Evolutionary conservation across 192 early-diverging fungal species (phyloP).

Genomic region (Entophlyctis luteolus): DNA sequence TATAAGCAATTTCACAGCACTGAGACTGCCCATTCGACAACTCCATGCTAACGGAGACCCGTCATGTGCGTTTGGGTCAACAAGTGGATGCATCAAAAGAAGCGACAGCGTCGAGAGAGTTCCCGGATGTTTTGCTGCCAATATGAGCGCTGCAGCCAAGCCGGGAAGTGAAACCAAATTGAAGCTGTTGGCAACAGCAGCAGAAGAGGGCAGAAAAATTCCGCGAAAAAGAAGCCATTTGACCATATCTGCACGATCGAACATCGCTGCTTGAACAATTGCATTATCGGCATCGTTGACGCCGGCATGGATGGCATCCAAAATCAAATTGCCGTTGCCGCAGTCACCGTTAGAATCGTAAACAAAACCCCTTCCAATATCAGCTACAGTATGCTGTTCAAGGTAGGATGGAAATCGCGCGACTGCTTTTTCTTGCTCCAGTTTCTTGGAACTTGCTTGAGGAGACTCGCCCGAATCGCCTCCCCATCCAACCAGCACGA

Average conservation of each 20-base stretch:
- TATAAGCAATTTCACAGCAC: slow-evolving; percentile 7
- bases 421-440: no score
- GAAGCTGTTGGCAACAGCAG: not conserved
- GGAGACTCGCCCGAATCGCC: no score
- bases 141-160: slow-evolving; percentile 10
- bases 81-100: slow-evolving; percentile 4
- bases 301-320: no score
- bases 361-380: not conserved
- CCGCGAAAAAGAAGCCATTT: slow-evolving; percentile 5
- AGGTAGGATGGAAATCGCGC: no score
- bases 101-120: not conserved
- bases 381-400: not conserved
- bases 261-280: slow-evolving; percentile 12
- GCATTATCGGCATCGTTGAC: slow-evolving; percentile 2
- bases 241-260: slow-evolving; percentile 15
- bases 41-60: slow-evolving; percentile 13
- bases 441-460: no score
- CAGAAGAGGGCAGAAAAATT: not conserved
- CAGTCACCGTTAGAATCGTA: no score
- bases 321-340: no score
- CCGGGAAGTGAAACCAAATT: slow-evolving; percentile 6
- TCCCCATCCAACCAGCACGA: slow-evolving; percentile 9
- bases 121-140: slow-evolving; percentile 8
- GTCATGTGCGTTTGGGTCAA: slow-evolving; percentile 10
- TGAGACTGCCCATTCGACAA: not conserved